Conservation (phyloP, 2,329 filamentous ascomycete species). For the Colletotrichum tropicale region DNA sequence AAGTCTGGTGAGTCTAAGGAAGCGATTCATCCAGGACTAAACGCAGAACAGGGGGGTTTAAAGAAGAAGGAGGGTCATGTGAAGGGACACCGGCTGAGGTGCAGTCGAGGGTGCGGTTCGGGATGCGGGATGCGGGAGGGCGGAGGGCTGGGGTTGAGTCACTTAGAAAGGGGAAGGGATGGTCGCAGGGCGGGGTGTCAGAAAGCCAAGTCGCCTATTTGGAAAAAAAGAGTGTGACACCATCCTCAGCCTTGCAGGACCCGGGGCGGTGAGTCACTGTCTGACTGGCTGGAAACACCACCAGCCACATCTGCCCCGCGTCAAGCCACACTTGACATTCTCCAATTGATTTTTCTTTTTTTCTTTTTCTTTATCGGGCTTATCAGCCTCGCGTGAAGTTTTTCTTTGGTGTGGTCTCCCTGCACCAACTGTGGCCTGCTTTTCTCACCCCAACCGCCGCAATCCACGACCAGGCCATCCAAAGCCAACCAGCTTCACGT, state of each 20-base stretch:
- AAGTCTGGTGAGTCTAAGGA: constrained; percentile 28
- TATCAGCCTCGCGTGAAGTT: constrained; percentile 9
- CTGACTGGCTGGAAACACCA: background rate
- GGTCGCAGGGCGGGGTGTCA: background rate
- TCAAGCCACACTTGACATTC: background rate
- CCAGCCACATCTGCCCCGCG: constrained; percentile 10
- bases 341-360: background rate
- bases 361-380: background rate
- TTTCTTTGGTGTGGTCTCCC: background rate
- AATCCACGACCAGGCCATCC: background rate
- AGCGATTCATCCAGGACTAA: constrained; percentile 35
- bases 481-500: background rate
- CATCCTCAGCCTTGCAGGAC: constrained; percentile 14
- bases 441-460: background rate
- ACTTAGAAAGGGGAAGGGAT: background rate
- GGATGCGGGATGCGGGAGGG: constrained; percentile 1
- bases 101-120: background rate
- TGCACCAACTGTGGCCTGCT: background rate
- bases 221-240: constrained; percentile 8
- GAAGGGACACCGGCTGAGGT: background rate
- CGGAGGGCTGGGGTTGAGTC: background rate
- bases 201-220: constrained; percentile 2
- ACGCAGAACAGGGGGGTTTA: background rate
- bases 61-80: background rate
- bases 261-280: background rate